phyloP scores from a whole-genome alignment of 2,329 filamentous ascomycete genomes.

The Cadophora gregata region DNA sequence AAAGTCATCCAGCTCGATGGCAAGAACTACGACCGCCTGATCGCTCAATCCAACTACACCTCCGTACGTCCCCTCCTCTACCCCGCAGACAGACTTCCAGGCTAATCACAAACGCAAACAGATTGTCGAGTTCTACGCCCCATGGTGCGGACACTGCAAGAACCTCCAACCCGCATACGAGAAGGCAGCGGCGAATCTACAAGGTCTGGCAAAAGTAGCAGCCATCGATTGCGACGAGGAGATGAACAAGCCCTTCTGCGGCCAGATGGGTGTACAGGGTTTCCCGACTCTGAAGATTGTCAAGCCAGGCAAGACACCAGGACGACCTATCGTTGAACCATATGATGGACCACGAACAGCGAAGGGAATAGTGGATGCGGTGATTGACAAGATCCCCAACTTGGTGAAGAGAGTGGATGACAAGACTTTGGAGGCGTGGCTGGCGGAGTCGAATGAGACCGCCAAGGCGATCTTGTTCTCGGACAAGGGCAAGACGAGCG shows the following conservation, averaged over 20 bases:
- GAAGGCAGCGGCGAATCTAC: conserved; percentile 86
- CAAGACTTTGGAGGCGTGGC: conserved; percentile 77
- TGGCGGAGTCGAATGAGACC: conserved; percentile 68
- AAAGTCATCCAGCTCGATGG: conserved; percentile 83
- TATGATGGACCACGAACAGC: conserved; percentile 85
- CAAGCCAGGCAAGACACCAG: conserved; percentile 79
- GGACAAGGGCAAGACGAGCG: conserved; percentile 87
- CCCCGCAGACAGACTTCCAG: conserved; percentile 15
- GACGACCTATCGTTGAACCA: conserved; percentile 84
- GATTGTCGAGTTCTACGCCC: conserved; percentile 88
- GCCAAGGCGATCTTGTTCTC: conserved; percentile 92
- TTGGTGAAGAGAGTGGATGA: conserved; percentile 83
- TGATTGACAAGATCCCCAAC: conserved; percentile 89
- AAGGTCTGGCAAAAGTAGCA: conserved; percentile 92
- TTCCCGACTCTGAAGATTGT: conserved; percentile 97
- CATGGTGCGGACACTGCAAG: conserved; percentile 97
- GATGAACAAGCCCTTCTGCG: conserved; percentile 86
- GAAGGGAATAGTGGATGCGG: conserved; percentile 85
- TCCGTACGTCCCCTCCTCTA: conserved; percentile 64
- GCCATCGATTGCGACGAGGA: conserved; percentile 96
- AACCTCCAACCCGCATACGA: conserved; percentile 96
- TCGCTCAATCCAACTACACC: conserved; percentile 89
- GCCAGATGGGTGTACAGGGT: conserved; percentile 84
- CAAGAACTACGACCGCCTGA: conserved; percentile 80
- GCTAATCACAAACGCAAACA: conserved; percentile 44